Percentiles rank a stretch among this genome's conserved stretches.
phyloP scores from a whole-genome alignment of 164 flowering plant species.

The Cinnamomum micranthum region DNA sequence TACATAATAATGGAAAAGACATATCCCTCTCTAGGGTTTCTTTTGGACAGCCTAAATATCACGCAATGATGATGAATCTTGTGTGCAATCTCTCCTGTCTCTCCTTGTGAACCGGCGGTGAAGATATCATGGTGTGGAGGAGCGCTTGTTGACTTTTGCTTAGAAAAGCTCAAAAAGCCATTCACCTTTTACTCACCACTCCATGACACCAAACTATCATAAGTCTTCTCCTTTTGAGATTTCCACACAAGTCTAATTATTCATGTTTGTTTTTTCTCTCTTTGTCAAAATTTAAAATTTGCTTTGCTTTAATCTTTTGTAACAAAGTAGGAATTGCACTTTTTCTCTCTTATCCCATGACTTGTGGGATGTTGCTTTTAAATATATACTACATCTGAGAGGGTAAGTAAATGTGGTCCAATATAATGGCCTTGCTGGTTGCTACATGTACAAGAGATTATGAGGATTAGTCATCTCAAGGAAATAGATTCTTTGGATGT shows the following conservation, averaged over 20 bases:
- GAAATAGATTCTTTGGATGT: too few species aligned
- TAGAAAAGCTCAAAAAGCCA: slow-evolving; percentile 28
- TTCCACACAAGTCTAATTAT: not conserved
- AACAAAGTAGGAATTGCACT: too few species aligned
- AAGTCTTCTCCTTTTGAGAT: not conserved
- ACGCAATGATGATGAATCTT: slow-evolving; percentile 75
- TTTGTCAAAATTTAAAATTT: too few species aligned
- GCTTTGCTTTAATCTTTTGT: too few species aligned
- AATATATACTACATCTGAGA: too few species aligned
- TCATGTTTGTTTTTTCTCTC: not conserved
- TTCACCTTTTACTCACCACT: slow-evolving; percentile 34
- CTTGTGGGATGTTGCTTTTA: too few species aligned
- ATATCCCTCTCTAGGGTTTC: slow-evolving; percentile 22
- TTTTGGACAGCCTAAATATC: slow-evolving; percentile 25
- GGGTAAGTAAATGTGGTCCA: too few species aligned
- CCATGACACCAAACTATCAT: slow-evolving; percentile 27
- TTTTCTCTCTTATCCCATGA: too few species aligned
- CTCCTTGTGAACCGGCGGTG: slow-evolving; percentile 38
- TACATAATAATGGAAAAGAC: slow-evolving; percentile 35
- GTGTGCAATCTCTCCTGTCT: slow-evolving; percentile 42
- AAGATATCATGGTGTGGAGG: slow-evolving; percentile 39
- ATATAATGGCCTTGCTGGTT: too few species aligned
- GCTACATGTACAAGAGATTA: too few species aligned
- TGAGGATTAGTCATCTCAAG: too few species aligned
- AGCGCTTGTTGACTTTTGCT: slow-evolving; percentile 47